These are phyloP conservation scores for Wallacemonas sp. DNA, from an alignment of 208 protist species.

Conservation along the genomic window DNA sequence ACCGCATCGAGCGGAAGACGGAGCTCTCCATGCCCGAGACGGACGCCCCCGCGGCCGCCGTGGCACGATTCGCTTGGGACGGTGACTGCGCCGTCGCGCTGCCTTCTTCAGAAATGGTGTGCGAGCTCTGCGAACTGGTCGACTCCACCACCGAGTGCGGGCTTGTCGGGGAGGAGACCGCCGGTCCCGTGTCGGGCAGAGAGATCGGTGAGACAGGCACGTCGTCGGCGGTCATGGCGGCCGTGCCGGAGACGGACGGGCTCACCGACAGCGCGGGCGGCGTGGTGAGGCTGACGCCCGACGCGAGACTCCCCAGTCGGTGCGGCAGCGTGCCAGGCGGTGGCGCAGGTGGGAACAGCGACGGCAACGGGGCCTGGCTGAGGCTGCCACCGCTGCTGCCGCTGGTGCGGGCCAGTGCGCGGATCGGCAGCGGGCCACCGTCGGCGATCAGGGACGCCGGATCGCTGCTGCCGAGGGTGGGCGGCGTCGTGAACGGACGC, in stretches of 20 bases:
- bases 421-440: neutral
- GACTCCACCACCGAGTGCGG: neutral
- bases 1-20: slow-evolving; percentile 23
- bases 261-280: neutral
- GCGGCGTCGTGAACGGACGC: too few relatives aligned
- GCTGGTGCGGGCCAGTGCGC: neutral
- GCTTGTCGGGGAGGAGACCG: neutral
- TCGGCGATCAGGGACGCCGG: too few relatives aligned
- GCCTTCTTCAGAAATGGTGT: slow-evolving; percentile 1
- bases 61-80: neutral
- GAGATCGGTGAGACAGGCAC: neutral
- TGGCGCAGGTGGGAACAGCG: slow-evolving; percentile 6
- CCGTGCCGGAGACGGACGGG: neutral
- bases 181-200: neutral
- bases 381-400: neutral
- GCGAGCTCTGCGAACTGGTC: neutral
- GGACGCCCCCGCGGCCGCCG: slow-evolving; percentile 27
- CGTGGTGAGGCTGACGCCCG: neutral
- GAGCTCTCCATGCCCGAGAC: slow-evolving; percentile 36
- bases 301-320: neutral
- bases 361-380: slow-evolving; percentile 11
- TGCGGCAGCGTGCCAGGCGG: slow-evolving; percentile 9
- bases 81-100: neutral
- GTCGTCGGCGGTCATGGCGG: neutral
- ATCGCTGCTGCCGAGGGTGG: too few relatives aligned